Evolutionary conservation across 1,284 basidiomycete genomes (phyloP), one percentile per base, ranked within the genome.

Genomic region (Stygiomarasmius scandens): DNA sequence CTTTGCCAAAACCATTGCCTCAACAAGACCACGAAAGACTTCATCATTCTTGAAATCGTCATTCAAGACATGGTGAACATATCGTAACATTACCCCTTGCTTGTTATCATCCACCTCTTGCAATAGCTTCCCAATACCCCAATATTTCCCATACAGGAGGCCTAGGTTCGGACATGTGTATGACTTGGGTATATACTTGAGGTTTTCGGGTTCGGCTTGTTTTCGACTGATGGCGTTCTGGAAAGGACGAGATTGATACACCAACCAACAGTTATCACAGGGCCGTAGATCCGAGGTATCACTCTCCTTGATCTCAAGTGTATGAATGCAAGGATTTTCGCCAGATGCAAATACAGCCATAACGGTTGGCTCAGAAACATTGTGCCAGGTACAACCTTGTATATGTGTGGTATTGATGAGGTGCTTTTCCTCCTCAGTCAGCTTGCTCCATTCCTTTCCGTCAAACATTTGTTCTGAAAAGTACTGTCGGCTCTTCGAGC

Each of bases 11-110:
- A 49, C 24, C 24, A 32, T 32, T 16, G 48, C 48, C 24, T 49
- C n/a, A 4, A 49, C 27, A 14, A 49, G 23, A n/a, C 48, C 48
- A 16, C n/a, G 9, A 29, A 49, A 32, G 48, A 49, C 25, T 29
- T 29, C 34, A n/a, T 29, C 14, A 23, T 29, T 25, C 12, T 49
- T 29, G 25, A 49, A 49, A n/a, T 49, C 34, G 10, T 32, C 46
- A 16, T 48, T 22, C 22, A 48, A 25, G 24, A 48, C 46, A 48
- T 48, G 46, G 22, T 48, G 46, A 48, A 48, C 46, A 16, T 48
- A 48, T 23, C 24, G 46, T 22, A 48, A 24, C 14, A 48, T 22
- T 6, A 48, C 12, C 12, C 22, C 22, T 25, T 48, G n/a, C 22
- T n/a, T 48, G 29, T 32, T 32, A 12, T 32, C 29, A 6, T 32